Percentiles rank a stretch among this genome's conserved stretches.
Evolutionary conservation across 352 stramenopile genomes (phyloP).

Genomic region (Globisporangium mamillatum): DNA sequence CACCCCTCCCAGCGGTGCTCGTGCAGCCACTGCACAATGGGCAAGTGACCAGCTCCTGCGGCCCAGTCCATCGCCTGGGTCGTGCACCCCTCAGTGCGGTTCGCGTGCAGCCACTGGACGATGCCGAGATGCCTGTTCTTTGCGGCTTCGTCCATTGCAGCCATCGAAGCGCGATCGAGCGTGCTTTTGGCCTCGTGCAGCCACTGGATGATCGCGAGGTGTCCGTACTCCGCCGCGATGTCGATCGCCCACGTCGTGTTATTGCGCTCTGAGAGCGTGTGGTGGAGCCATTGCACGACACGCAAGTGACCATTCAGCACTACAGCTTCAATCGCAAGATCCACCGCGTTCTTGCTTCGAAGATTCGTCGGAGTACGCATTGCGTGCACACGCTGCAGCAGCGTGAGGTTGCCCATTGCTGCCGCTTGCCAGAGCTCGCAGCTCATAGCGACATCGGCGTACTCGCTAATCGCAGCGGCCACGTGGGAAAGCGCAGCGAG

Average conservation of each 20-base stretch:
- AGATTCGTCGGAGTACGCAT: background rate
- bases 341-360: background rate
- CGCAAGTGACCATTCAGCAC: slow-evolving; percentile 7
- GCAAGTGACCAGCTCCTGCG: slow-evolving; percentile 49
- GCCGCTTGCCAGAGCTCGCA: background rate
- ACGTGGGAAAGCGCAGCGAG: slow-evolving; percentile 7
- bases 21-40: slow-evolving; percentile 63
- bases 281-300: slow-evolving; percentile 12
- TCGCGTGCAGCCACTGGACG: slow-evolving; percentile 40
- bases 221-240: slow-evolving; percentile 6
- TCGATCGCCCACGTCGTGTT: slow-evolving; percentile 14
- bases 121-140: slow-evolving; percentile 6
- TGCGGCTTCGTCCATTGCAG: slow-evolving; percentile 11
- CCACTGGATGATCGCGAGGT: slow-evolving; percentile 12
- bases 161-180: slow-evolving; percentile 1
- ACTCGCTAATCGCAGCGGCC: background rate
- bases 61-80: slow-evolving; percentile 65
- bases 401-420: slow-evolving; percentile 11
- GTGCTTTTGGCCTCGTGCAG: slow-evolving; percentile 1
- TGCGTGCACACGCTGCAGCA: slow-evolving; percentile 12
- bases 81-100: slow-evolving; percentile 58
- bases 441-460: background rate
- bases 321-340: slow-evolving; percentile 15
- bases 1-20: slow-evolving; percentile 44
- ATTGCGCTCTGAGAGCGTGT: slow-evolving; percentile 5